Evolutionary conservation across 2,329 filamentous ascomycete genomes (phyloP).

Genomic region (Pseudogymnoascus sp.): DNA sequence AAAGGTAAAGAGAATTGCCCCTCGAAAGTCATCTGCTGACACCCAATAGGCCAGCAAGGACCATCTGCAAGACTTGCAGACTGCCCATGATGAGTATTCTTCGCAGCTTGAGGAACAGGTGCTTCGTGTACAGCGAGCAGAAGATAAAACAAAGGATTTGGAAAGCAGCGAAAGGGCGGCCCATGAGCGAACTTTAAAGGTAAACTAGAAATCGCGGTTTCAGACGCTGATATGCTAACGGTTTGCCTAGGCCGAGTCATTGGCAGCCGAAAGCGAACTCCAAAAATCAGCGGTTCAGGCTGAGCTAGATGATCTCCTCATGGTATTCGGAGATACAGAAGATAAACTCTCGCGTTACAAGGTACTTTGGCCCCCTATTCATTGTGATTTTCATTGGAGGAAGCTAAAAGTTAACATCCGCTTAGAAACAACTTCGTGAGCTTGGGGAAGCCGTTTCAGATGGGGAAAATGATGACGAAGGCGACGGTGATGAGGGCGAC

Average conservation of each 20-base stretch:
- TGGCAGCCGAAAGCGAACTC: constrained; percentile 44
- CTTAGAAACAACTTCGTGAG: constrained; percentile 34
- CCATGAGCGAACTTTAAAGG: constrained; percentile 29
- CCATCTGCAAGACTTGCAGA: constrained; percentile 52
- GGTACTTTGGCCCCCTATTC: constrained; percentile 39
- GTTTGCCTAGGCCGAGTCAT: constrained; percentile 13
- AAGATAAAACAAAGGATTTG: constrained; percentile 40
- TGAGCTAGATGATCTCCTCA: constrained; percentile 72
- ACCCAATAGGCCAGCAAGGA: constrained; percentile 47
- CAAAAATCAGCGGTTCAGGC: constrained; percentile 58
- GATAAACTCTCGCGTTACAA: constrained; percentile 70
- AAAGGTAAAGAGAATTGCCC: constrained; percentile 38
- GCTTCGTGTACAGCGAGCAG: constrained; percentile 21
- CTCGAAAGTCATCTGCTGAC: constrained; percentile 18
- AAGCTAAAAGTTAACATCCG: constrained; percentile 10
- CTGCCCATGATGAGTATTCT: constrained; percentile 43
- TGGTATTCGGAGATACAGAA: constrained; percentile 74
- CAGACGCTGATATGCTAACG: constrained; percentile 11
- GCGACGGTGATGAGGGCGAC: constrained; percentile 47
- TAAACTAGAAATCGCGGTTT: constrained; percentile 13
- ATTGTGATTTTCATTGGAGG: neutral
- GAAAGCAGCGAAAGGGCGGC: constrained; percentile 24
- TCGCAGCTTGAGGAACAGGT: constrained; percentile 31
- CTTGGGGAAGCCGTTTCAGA: constrained; percentile 68
- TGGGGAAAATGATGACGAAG: constrained; percentile 60